Evolutionary conservation across 2,329 filamentous ascomycete genomes (phyloP), one percentile per base, ranked within the genome.

Genomic region (Colletotrichum tropicicola): DNA sequence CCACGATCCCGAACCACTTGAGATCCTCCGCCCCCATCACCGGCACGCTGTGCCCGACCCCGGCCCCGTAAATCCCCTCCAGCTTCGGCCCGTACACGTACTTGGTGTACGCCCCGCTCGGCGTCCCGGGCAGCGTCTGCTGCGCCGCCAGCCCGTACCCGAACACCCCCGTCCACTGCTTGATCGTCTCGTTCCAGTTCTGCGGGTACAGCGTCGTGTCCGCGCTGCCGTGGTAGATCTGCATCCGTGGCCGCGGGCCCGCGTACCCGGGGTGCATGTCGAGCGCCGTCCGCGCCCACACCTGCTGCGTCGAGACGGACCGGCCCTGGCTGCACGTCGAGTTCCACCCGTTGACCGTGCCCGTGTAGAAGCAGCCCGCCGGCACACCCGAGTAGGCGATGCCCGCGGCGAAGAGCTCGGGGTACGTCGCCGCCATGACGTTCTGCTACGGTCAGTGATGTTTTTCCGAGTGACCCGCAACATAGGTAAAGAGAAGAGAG

Each of bases 181-280:
- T 86, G 71, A 86, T 82, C 54, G 82, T 82, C 77, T 89, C 87
- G 39, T 83, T 72, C 72, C 85, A 87, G 74, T 88, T 88, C 69
- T 81, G 79, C 15, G 82, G 82, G 53, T 78, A 76, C 9, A 89
- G 77, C 1, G 80, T 86, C 10, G 73, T 73, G 70, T 89, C 86
- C 3, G 72, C 73, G 37, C 80, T 82, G 41, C 86, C 86, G 70
- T 89, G 86, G 77, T 83, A 88, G 70, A 88, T 80, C 71, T 86
- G 83, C 81, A 89, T 85, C 58, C 79, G 80, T 2, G 87, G 86
- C 2, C 84, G 77, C 0, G 78, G 59, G 3, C 85, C 85, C 15
- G 74, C 75, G 70, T 87, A 87, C 5, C 79, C 81, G 0, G 83
- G 81, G 68, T 86, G 82, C 80, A 81, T 80, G 59, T 74, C 74